A percentile compares a stretch with the other conserved stretches of the same genome.
phyloP scores from a whole-genome alignment of 169 alveolate genomes.

The Theileria luwenshuni region DNA sequence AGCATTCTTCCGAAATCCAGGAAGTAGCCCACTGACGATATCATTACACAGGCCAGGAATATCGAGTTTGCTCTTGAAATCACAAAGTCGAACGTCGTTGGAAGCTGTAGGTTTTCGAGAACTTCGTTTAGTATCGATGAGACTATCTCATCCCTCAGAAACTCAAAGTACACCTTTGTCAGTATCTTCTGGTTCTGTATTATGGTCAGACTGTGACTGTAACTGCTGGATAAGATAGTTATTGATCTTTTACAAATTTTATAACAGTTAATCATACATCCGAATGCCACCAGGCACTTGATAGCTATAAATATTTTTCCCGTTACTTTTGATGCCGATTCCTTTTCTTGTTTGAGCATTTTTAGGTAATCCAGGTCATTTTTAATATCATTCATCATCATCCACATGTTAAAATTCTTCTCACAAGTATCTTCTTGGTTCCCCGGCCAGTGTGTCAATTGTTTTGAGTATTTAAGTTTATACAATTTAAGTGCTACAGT shows the following conservation, averaged over 20 bases:
- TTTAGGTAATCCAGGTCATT: slow-evolving; percentile 43
- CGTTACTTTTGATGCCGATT: slow-evolving; percentile 17
- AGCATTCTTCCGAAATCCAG: slow-evolving; percentile 57
- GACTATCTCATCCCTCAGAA: slow-evolving; percentile 41
- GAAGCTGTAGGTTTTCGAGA: slow-evolving; percentile 29
- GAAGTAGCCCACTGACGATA: slow-evolving; percentile 46
- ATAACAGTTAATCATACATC: slow-evolving; percentile 25
- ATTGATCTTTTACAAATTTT: slow-evolving; percentile 24
- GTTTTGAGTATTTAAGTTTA: slow-evolving; percentile 1
- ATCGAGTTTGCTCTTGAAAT: slow-evolving; percentile 45
- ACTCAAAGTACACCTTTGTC: slow-evolving; percentile 27
- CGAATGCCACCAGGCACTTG: slow-evolving; percentile 26
- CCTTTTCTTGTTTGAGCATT: slow-evolving; percentile 31
- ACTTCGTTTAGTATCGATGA: slow-evolving; percentile 30
- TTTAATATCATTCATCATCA: slow-evolving; percentile 23
- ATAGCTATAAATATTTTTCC: slow-evolving; percentile 23
- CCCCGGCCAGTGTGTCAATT: slow-evolving; percentile 3
- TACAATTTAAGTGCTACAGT: slow-evolving; percentile 3
- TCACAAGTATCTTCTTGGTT: neutral
- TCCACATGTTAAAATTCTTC: slow-evolving; percentile 3
- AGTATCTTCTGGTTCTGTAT: slow-evolving; percentile 29
- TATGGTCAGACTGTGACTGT: neutral
- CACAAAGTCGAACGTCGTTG: slow-evolving; percentile 42
- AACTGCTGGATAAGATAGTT: slow-evolving; percentile 7
- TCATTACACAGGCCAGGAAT: slow-evolving; percentile 36